These are phyloP conservation scores for Linum trigynum DNA, from an alignment of 345 rosid genomes.

Conservation along the genomic window DNA sequence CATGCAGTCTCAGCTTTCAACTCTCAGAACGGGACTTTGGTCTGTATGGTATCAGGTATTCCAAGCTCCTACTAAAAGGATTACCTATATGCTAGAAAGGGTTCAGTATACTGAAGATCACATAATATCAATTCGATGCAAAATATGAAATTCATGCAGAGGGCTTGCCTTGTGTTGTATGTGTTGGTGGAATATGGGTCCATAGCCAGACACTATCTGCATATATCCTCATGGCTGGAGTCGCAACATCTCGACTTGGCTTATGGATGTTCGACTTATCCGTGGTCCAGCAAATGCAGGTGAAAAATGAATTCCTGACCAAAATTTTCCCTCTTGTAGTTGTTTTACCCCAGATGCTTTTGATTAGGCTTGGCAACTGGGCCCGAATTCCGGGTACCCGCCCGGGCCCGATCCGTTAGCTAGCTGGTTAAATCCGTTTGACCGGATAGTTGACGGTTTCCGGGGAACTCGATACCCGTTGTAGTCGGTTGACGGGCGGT, in stretches of 20 bases:
- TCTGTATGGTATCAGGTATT: conserved; percentile 80
- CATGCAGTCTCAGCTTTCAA: conserved; percentile 43
- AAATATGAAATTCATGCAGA: conserved; percentile 31
- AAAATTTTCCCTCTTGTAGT: too few relatives aligned
- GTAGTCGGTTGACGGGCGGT: too few relatives aligned
- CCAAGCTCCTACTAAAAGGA: background rate
- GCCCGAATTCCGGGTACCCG: too few relatives aligned
- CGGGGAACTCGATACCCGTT: too few relatives aligned
- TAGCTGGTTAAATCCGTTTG: too few relatives aligned
- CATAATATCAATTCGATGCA: background rate
- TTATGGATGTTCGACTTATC: conserved; percentile 84
- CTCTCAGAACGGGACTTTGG: conserved; percentile 82
- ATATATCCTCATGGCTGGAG: conserved; percentile 78
- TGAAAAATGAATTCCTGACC: conserved; percentile 1
- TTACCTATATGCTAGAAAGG: too few relatives aligned
- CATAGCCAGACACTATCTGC: conserved; percentile 33
- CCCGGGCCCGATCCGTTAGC: too few relatives aligned
- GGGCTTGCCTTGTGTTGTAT: conserved; percentile 52
- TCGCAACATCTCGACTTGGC: conserved; percentile 79
- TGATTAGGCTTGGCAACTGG: too few relatives aligned
- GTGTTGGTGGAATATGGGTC: conserved; percentile 61
- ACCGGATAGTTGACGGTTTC: too few relatives aligned
- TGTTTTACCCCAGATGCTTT: background rate
- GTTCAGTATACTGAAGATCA: too few relatives aligned
- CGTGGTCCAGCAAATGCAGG: conserved; percentile 90